Conservation (phyloP, 352 stramenopile species). For the Globisporangium cylindrosporum region DNA sequence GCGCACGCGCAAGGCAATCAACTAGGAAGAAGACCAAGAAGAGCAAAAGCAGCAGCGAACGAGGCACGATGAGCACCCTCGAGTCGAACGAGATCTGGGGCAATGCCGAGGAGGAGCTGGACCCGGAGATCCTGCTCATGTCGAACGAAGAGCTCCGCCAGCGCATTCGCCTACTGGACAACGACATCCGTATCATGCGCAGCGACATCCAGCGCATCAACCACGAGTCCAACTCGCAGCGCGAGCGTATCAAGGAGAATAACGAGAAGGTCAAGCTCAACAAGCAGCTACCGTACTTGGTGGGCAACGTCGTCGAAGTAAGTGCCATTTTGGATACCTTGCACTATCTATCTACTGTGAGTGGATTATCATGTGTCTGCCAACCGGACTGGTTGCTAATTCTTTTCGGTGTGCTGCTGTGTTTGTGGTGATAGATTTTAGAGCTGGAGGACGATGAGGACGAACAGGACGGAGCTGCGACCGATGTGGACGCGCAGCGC, state of each 20-base stretch:
- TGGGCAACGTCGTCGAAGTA: conserved; percentile 98
- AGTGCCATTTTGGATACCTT: conserved; percentile 2
- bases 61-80: conserved; percentile 47
- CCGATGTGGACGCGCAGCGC: conserved; percentile 90
- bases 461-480: conserved; percentile 92
- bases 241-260: conserved; percentile 97
- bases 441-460: conserved; percentile 90
- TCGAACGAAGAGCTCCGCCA: conserved; percentile 94
- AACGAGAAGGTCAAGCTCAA: conserved; percentile 99
- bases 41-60: not conserved
- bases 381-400: conserved; percentile 6
- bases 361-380: not conserved
- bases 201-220: conserved; percentile 96
- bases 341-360: not conserved
- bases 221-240: conserved; percentile 93
- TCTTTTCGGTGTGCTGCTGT: not conserved
- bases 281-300: conserved; percentile 98
- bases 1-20: not conserved
- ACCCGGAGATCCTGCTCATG: conserved; percentile 93
- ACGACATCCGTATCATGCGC: conserved; percentile 97
- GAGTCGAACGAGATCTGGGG: conserved; percentile 68
- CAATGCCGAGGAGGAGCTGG: conserved; percentile 49
- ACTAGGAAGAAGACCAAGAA: not conserved
- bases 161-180: conserved; percentile 95
- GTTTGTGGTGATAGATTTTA: conserved; percentile 34